These are phyloP conservation scores for Lachnellula cervina DNA, from an alignment of 2,329 filamentous ascomycete genomes.

Conservation along the genomic window DNA sequence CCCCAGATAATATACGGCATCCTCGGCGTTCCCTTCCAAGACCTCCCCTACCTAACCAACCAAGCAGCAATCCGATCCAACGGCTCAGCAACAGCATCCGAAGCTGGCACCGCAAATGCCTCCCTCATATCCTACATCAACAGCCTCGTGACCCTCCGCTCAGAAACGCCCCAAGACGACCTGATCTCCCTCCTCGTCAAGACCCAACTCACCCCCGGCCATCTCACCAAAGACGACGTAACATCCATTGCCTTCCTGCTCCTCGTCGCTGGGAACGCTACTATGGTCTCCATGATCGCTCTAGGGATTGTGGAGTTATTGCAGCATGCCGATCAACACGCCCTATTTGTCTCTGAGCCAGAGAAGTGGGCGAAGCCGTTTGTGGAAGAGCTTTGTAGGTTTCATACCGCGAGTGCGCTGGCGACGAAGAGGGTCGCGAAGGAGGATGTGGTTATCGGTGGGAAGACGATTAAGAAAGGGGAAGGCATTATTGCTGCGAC, in stretches of 20 bases:
- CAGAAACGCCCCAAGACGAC: constrained; percentile 39
- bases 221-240: constrained; percentile 27
- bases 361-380: constrained; percentile 34
- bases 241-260: constrained; percentile 46
- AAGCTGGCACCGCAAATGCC: constrained; percentile 42
- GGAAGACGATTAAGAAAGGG: constrained; percentile 35
- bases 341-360: constrained; percentile 37
- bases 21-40: constrained; percentile 43
- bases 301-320: constrained; percentile 42
- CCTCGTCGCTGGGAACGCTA: constrained; percentile 47
- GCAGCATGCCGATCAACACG: constrained; percentile 40
- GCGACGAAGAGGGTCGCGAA: constrained; percentile 45
- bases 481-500: constrained; percentile 46
- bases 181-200: constrained; percentile 39
- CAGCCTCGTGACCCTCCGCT: constrained; percentile 38
- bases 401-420: constrained; percentile 43
- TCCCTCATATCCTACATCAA: constrained; percentile 43
- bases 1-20: constrained; percentile 45
- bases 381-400: constrained; percentile 46
- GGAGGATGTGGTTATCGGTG: constrained; percentile 41
- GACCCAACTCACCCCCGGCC: constrained; percentile 28
- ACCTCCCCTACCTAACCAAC: constrained; percentile 42
- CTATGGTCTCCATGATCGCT: constrained; percentile 48
- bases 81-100: constrained; percentile 42
- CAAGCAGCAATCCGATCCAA: constrained; percentile 44